Base-by-base conservation (phyloP, 116 monocot species). In the Cymodocea nodosa region DNA sequence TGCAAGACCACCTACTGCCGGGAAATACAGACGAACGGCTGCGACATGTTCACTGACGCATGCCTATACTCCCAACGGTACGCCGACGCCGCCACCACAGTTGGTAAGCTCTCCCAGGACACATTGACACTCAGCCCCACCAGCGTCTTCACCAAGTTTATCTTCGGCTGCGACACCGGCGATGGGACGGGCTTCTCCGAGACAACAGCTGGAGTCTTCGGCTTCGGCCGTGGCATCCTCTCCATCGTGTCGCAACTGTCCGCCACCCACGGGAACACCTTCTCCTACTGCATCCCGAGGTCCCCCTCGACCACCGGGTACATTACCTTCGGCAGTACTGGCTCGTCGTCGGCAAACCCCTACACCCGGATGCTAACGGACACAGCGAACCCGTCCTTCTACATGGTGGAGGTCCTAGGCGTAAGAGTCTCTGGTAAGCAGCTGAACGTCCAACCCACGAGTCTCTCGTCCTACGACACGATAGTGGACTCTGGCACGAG, bases 1-100 rank as follows among this genome's bases (percentile, higher is more conserved):
- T 85, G 85, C 66, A 68, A 65, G 71, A 77, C 85, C 18, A 15
- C n/a, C 35, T 4, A 17, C 16, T 8, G 37, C 17, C 4, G 36
- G 13, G n/a, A 37, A 11, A 11, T 36, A 62, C 5, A 14, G 9
- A 14, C 23, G 5, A 20, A 25, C 24, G 12, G 12, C 9, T 59
- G 59, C 15, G 30, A 1, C 30, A 7, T 13, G 23, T 9, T 25
- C 22, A 14, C 15, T 4, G 24, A 30, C 22, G 8, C 11, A 12
- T 59, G 34, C 23, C 22, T 11, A 14, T 59, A 23, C 22, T 14
- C 18, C 3, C 30, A 59, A 9, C 14, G 23, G 30, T 59, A 59
- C 30, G 59, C 22, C 8, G 30, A 24, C 24, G 59, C 2, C 11
- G 19, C 8, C 22, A 59, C 19, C 15, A 59, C 59, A 10, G 11